Conservation (phyloP, 2,329 filamentous ascomycete genomes). For the Cercospora sesami region DNA sequence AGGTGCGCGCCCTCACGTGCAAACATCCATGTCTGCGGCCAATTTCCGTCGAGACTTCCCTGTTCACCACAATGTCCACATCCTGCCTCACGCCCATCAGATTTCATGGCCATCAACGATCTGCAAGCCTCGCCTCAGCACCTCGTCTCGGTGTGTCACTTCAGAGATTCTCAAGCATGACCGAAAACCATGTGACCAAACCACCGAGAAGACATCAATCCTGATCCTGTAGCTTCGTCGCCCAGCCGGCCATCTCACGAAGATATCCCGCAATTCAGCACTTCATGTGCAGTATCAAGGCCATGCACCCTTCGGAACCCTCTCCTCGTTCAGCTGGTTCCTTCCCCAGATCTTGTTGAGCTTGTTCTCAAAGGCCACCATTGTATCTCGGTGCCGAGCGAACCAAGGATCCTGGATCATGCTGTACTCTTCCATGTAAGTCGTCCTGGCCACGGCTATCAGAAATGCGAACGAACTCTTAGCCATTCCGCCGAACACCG, state of each 20-base stretch:
- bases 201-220: background rate
- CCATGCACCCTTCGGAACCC: constrained; percentile 14
- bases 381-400: constrained; percentile 2
- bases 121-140: too few species aligned
- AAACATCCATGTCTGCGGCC: too few species aligned
- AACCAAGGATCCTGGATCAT: constrained; percentile 13
- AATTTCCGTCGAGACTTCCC: too few species aligned
- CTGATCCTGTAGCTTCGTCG: background rate
- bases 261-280: background rate
- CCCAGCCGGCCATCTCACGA: background rate
- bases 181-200: background rate
- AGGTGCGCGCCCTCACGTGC: background rate
- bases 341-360: constrained; percentile 29
- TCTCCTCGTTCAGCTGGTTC: constrained; percentile 26
- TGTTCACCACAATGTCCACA: too few species aligned
- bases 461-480: constrained; percentile 50
- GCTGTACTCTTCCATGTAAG: constrained; percentile 23
- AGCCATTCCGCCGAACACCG: constrained; percentile 45
- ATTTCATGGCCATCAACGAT: too few species aligned
- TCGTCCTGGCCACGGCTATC: constrained; percentile 45
- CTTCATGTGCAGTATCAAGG: background rate
- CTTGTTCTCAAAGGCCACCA: constrained; percentile 25
- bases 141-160: too few species aligned
- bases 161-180: too few species aligned
- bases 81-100: too few species aligned